Base-by-base conservation (phyloP, 306 rosid genomes). In the Carpinus viminea region DNA sequence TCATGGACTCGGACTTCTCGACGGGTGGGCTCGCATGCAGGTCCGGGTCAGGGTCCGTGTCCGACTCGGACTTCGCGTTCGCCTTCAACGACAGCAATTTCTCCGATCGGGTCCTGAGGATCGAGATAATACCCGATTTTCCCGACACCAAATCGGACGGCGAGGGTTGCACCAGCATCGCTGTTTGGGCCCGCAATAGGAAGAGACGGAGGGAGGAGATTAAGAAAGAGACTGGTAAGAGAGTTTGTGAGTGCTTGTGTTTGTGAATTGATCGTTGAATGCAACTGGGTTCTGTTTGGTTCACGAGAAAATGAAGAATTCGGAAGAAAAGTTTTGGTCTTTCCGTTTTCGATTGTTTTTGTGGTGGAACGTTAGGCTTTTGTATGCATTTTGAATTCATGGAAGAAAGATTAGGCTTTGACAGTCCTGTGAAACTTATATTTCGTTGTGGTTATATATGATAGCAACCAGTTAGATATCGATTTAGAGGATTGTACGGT, bases 1-100 rank as follows among this genome's bases (percentile, higher is more conserved):
- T 62, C 50, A 84, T 61, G 83, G 83, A 59, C 65, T 65, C 76
- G 18, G 81, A 60, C 12, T 50, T 5, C 55, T 55, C 73, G 50
- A 76, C 73, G 9, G 75, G 41, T 16, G 53, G 76, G 68, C 15
- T 45, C 18, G 52, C 48, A 36, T 4, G 3, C 52, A 53, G 38
- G 28, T 55, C n/a, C 9, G 15, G 57, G 16, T 3, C 15, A 34
- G 66, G 38, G 28, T 55, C n/a, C 12, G 15, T 51, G 16, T 69
- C 76, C 43, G 68, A 78, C 20, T 60, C 72, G 15, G 79, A 84
- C 78, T 89, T 84, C 76, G 70, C 78, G 11, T 88, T 89, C 65
- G 90, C 92, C 21, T 86, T 86, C 65, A 76, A 85, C 80, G 75
- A 86, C 21, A 55, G 31, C 52, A 86, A 84, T 54, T 89, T 89